Base-by-base conservation (phyloP, 192 early-diverging fungal species). In the Paraglomus brasilianum region DNA sequence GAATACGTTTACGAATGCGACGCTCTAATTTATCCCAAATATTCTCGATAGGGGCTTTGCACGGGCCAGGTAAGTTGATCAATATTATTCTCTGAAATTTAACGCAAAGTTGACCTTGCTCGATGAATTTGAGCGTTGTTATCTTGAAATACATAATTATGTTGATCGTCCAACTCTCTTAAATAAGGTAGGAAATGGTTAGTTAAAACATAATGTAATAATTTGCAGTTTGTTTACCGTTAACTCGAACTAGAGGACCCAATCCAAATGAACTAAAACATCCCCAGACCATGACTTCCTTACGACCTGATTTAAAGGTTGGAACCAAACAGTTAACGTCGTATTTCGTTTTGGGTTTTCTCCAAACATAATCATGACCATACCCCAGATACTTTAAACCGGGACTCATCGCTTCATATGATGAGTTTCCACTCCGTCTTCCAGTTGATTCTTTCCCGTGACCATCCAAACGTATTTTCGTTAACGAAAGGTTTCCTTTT, bases 231-330 rank as follows among this genome's bases (percentile, higher is more conserved):
- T 1, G 19, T n/a, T 24, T 15, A 21, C 10, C 53, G 30, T 21
- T 24, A 6, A 56, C 19, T 56, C 53, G 1, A 21, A n/a, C 30
- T 1, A n/a, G 53, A 1, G 42, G 60, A 44, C 60, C 60, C 19
- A 44, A 42, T 19, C 42, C 42, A 61, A 45, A 14, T 24, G 19
- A 11, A 61, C 21, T 43, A 44, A 61, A 61, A 61, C 41, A 61
- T 61, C 59, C 24, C 41, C 59, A 61, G 4, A 61, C 59, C 59
- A 61, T 61, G 3, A 44, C 19, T 5, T 43, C 24, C 21, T 22
- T 61, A 22, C 59, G 17, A 17, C 59, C 59, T 17, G 59, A 61
- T 43, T 61, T 61, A 61, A 61, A 61, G n/a, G n/a, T n/a, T n/a
- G n/a, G 6, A 17, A 9, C n/a, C n/a, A 53, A 53, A 53, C 52